phyloP scores from a whole-genome alignment of 176 grass and related monocot species.

The Oryza brachyantha region DNA sequence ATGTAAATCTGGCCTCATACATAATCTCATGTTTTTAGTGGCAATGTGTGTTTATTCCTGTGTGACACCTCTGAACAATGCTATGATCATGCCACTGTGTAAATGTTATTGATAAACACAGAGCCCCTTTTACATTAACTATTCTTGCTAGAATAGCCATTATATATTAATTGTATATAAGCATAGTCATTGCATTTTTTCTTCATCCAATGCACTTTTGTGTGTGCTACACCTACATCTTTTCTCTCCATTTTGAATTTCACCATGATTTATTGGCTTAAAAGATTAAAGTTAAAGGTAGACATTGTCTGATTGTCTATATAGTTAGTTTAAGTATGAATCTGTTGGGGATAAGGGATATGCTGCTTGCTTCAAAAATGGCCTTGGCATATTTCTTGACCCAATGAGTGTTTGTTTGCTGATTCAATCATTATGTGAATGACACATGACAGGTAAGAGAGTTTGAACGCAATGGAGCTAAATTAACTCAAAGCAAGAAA shows the following conservation, averaged over 20 bases:
- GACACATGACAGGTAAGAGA: constrained; percentile 74
- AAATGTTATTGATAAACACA: not conserved
- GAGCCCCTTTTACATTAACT: not conserved
- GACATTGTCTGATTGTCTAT: not conserved
- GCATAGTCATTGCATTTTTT: not conserved
- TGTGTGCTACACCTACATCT: not conserved
- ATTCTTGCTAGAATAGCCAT: not conserved
- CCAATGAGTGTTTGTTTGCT: constrained; percentile 8
- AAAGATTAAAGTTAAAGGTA: constrained; percentile 8
- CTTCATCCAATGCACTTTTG: not conserved
- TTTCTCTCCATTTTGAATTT: constrained; percentile 5
- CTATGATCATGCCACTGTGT: constrained; percentile 10
- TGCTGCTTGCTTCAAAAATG: not conserved
- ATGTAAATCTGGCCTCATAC: no score
- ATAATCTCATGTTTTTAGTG: no score
- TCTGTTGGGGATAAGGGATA: not conserved
- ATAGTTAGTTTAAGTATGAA: not conserved
- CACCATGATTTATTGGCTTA: constrained; percentile 5
- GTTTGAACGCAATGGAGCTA: constrained; percentile 81
- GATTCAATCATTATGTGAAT: constrained; percentile 43
- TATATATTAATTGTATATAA: no score
- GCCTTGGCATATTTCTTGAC: not conserved
- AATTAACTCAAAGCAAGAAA: constrained; percentile 68
- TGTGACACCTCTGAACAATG: not conserved
- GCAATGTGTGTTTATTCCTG: no score